Percentiles rank a stretch among this genome's conserved stretches.
Evolutionary conservation across 108 stramenopile species (phyloP).

Genomic region (Chaetoceros tenuissimus): DNA sequence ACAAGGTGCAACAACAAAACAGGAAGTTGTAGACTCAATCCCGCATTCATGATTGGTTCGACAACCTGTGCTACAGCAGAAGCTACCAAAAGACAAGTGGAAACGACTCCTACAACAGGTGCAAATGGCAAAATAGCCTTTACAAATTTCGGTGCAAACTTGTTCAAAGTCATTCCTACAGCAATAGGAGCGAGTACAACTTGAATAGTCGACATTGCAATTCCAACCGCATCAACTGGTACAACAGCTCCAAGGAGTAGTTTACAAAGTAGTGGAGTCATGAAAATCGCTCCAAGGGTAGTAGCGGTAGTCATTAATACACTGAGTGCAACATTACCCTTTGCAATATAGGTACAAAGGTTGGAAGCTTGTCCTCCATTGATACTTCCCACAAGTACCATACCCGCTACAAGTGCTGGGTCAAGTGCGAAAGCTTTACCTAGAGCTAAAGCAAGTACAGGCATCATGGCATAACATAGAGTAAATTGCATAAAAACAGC

Average conservation of each 20-base stretch:
- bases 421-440: slow-evolving; percentile 74
- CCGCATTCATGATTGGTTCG: slow-evolving; percentile 77
- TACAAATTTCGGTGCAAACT: slow-evolving; percentile 86
- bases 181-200: slow-evolving; percentile 96
- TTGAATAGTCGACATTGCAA: slow-evolving; percentile 90
- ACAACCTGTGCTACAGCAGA: slow-evolving; percentile 92
- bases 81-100: slow-evolving; percentile 93
- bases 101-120: slow-evolving; percentile 91
- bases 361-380: slow-evolving; percentile 97
- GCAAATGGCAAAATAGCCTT: slow-evolving; percentile 87
- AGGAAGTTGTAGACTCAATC: slow-evolving; percentile 76
- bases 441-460: slow-evolving; percentile 71
- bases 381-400: slow-evolving; percentile 93
- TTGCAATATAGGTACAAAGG: slow-evolving; percentile 96
- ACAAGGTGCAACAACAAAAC: slow-evolving; percentile 88
- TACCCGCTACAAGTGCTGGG: slow-evolving; percentile 88
- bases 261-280: slow-evolving; percentile 97
- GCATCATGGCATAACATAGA: slow-evolving; percentile 96
- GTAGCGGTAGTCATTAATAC: slow-evolving; percentile 98
- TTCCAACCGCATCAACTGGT: slow-evolving; percentile 93
- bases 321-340: slow-evolving; percentile 92
- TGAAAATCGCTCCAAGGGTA: slow-evolving; percentile 94
- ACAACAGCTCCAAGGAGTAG: slow-evolving; percentile 88
- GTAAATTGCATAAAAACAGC: slow-evolving; percentile 89
- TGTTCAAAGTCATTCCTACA: slow-evolving; percentile 90